Evolutionary conservation across 139 green algal species (phyloP), one percentile per base, ranked within the genome.

Genomic region (Haematococcus sp.): DNA sequence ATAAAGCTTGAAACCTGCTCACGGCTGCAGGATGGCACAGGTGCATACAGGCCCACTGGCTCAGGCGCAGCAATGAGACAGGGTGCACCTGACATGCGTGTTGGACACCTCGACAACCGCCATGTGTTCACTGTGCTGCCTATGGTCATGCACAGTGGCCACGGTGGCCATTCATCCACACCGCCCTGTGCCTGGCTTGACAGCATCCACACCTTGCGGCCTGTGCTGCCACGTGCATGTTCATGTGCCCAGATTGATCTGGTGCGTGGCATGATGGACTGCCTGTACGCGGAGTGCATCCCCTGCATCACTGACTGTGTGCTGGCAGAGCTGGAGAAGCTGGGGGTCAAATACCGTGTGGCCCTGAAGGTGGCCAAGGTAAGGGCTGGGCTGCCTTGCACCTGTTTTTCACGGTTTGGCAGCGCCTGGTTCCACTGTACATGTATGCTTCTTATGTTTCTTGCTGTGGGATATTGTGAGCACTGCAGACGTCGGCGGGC

Each of bases 231-330:
- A n/a, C n/a, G n/a, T n/a, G n/a, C n/a, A n/a, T n/a, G n/a, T n/a
- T n/a, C n/a, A n/a, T n/a, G n/a, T n/a, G n/a, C n/a, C n/a, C 86
- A 97, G 90, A 92, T 98, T 35, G 94, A 98, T 76, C 73, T 97
- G 40, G 87, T 95, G 19, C 79, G 95, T 65, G 94, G 92, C 80
- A 98, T 98, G 94, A 93, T 98, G 89, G 96, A 99, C 85, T 99
- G 96, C 87, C 83, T 99, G 60, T 99, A 98, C 67, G 96, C 96
- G 1, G 90, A 99, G 76, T 98, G 94, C 90, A 98, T 79, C 2
- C 95, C 95, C 13, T 98, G 93, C 84, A 94, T 99, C 70, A 98
- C 94, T 0, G 95, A 99, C 77, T 98, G 95, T 73, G 96, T 99
- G 25, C 84, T 99, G 84, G 96, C 94, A 28, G 96, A 99, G 89